Percentiles rank a stretch among this genome's conserved stretches.
These are phyloP conservation scores for Collybiopsis luxurians DNA, from an alignment of 768 basidiomycete species.

Conservation along the genomic window DNA sequence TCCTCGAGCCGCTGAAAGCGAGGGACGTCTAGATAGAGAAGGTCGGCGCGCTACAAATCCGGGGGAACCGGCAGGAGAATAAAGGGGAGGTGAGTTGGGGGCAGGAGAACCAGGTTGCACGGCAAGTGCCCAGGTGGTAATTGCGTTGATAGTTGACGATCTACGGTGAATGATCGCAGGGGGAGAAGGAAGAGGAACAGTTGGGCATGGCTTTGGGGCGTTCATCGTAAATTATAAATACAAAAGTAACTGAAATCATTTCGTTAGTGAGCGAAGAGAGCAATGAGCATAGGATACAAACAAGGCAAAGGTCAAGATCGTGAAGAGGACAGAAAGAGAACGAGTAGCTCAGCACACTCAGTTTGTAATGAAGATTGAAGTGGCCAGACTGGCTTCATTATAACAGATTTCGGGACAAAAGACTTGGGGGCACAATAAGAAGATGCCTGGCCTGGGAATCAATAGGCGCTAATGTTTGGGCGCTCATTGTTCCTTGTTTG, in stretches of 20 bases:
- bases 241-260: too few relatives aligned
- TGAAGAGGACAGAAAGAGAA: neutral
- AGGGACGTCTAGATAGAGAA: conserved; percentile 23
- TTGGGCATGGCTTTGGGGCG: neutral
- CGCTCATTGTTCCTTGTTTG: neutral
- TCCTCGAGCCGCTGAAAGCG: conserved; percentile 13
- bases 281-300: too few relatives aligned
- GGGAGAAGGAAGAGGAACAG: neutral
- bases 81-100: conserved; percentile 8
- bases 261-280: too few relatives aligned
- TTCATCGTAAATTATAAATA: conserved; percentile 1
- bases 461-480: too few relatives aligned
- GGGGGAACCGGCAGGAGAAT: conserved; percentile 15
- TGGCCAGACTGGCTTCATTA: neutral
- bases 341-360: conserved; percentile 6
- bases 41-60: neutral
- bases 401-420: neutral
- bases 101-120: conserved; percentile 34
- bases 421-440: neutral
- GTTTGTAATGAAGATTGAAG: neutral
- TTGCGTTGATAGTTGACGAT: conserved; percentile 20
- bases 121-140: conserved; percentile 38
- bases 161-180: neutral
- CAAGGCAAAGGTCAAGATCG: neutral
- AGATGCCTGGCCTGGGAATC: too few relatives aligned